Evolutionary conservation across 106 monocot species (phyloP).

Genomic region (Allium sativum): DNA sequence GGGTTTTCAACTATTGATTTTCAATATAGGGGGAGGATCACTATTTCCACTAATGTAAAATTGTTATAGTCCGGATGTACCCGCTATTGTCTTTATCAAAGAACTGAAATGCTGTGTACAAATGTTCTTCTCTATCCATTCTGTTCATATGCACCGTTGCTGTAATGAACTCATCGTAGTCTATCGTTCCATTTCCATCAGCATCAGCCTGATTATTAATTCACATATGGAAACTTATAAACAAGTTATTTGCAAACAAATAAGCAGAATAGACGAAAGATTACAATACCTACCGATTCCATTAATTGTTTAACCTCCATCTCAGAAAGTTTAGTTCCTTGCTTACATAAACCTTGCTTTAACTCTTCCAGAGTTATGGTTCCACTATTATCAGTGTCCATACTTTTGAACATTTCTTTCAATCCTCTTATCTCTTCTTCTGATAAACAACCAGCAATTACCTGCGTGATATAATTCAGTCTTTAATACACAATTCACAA

Average conservation of each 20-base stretch:
- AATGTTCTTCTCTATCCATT: too few relatives aligned
- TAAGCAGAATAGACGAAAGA: not conserved
- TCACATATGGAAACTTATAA: too few relatives aligned
- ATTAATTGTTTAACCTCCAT: not conserved
- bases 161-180: too few relatives aligned
- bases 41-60: too few relatives aligned
- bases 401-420: conserved; percentile 62
- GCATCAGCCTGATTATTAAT: too few relatives aligned
- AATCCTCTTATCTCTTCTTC: conserved; percentile 63
- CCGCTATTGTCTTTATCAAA: conserved; percentile 11
- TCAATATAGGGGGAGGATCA: too few relatives aligned
- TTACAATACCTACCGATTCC: not conserved
- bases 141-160: too few relatives aligned
- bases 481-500: not conserved
- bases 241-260: too few relatives aligned
- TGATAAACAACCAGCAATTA: conserved; percentile 66
- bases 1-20: too few relatives aligned
- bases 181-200: too few relatives aligned
- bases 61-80: too few relatives aligned
- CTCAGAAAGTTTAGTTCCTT: conserved; percentile 47
- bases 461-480: conserved; percentile 14
- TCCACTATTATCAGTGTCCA: conserved; percentile 50
- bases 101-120: too few relatives aligned
- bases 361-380: conserved; percentile 55
- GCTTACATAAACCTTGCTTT: conserved; percentile 33